Conservation (phyloP, 306 rosid species). For the Castanopsis chinensis region DNA sequence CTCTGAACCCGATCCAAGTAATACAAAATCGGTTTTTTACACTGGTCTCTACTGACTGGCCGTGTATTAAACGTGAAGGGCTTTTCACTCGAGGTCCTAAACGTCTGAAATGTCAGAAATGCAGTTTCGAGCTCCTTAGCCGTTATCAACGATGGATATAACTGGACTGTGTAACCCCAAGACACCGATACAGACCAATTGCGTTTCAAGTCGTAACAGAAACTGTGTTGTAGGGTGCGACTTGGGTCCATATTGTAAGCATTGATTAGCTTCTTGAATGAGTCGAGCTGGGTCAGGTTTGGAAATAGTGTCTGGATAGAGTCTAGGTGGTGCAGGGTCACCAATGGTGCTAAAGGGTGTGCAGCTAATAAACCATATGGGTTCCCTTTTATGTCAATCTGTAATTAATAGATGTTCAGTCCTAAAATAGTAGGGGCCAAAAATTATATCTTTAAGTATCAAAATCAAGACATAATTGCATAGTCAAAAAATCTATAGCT, state of each 20-base stretch:
- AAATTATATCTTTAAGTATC: too few species aligned
- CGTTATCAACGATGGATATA: conserved; percentile 44
- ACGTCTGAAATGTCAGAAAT: conserved; percentile 46
- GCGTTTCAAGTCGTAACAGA: conserved; percentile 52
- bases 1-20: conserved; percentile 38
- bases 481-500: too few species aligned
- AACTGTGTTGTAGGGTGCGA: conserved; percentile 47
- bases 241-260: conserved; percentile 50
- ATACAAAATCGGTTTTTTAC: conserved; percentile 31
- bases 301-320: conserved; percentile 57
- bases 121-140: conserved; percentile 48
- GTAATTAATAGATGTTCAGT: not conserved
- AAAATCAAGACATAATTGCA: too few species aligned
- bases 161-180: conserved; percentile 67
- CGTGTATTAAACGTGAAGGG: conserved; percentile 60
- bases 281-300: conserved; percentile 18
- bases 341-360: conserved; percentile 70
- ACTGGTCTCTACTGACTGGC: conserved; percentile 28
- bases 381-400: conserved; percentile 63
- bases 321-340: conserved; percentile 76
- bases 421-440: not conserved
- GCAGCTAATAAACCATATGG: conserved; percentile 68
- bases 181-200: conserved; percentile 75
- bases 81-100: conserved; percentile 34
- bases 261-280: conserved; percentile 18